Base-by-base conservation (phyloP, 2,329 filamentous ascomycete genomes). In the Cordyceps militaris region DNA sequence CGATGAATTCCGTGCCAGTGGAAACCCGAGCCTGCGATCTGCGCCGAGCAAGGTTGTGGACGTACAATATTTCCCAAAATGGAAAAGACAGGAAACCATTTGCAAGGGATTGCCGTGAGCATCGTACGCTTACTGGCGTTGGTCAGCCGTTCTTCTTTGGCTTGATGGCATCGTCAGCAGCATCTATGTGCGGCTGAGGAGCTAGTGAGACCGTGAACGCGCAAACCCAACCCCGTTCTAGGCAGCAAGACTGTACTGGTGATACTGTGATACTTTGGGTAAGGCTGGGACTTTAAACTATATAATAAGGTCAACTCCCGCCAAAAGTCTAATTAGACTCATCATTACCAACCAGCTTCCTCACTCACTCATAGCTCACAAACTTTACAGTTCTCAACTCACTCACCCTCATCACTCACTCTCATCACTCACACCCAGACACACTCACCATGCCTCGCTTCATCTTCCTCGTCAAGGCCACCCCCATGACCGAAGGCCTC, bases 401-500 rank as follows among this genome's bases (percentile, higher is more conserved):
- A 19, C 38, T 19, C 26, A 48, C 26, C 2, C 9, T 21, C 23
- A 13, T 28, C 47, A 36, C 13, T n/a, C 14, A 24, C 19, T 38
- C 28, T 11, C 30, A 36, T 21, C 19, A 50, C 28, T 11, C 30
- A 36, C 32, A 50, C 16, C 19, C 19, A 36, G 11, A 44, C 14
- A 10, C 19, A 48, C 23, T 16, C 32, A 56, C 16, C 43, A 70
- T 69, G 67, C 66, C 65, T 61, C 63, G 62, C 26, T 69, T 63
- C 48, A 69, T 69, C 55, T 62, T 69, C 34, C 64, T 69, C 56
- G 64, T 70, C 64, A 68, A 68, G 50, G 63, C 67, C 40, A 63
- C 64, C 14, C 30, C 60, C 13, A 61, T 63, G 36, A 58, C 66
- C 36, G 68, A 69, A 50, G 57, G 58, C 0, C 46, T 63, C 7